A percentile compares a stretch with the other conserved stretches of the same genome.
These are phyloP conservation scores for Gnomoniopsis smithogilvyi DNA, from an alignment of 2,329 filamentous ascomycete species.

Conservation along the genomic window DNA sequence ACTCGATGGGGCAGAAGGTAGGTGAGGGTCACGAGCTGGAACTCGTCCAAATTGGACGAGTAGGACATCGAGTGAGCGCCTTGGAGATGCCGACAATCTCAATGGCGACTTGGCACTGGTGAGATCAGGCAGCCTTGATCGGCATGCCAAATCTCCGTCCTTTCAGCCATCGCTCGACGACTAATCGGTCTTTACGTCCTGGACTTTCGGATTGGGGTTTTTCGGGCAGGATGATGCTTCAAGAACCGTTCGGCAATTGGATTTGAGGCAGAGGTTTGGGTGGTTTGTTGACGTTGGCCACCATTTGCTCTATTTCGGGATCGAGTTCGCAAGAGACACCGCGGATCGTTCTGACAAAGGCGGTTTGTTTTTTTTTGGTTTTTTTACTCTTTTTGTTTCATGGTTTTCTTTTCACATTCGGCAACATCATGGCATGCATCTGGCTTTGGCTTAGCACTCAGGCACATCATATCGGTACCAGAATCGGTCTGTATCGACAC, in stretches of 20 bases:
- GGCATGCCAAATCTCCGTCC: neutral
- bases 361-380: neutral
- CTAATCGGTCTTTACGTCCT: neutral
- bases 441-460: slow-evolving; percentile 2
- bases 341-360: neutral
- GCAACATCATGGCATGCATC: neutral
- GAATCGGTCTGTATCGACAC: neutral
- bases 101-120: no score
- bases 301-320: neutral
- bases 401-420: neutral
- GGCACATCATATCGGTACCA: neutral
- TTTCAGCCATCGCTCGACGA: neutral
- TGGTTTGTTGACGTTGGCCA: neutral
- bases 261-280: neutral
- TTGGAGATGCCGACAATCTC: no score
- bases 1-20: neutral
- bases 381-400: neutral
- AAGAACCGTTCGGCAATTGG: slow-evolving; percentile 1
- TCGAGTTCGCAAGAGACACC: neutral
- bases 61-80: neutral
- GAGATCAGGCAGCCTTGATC: neutral
- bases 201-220: neutral
- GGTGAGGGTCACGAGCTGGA: slow-evolving; percentile 3
- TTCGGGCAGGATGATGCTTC: neutral
- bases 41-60: neutral